These are phyloP conservation scores for Populus hybrid DNA, from an alignment of 441 rosid species.

Conservation along the genomic window DNA sequence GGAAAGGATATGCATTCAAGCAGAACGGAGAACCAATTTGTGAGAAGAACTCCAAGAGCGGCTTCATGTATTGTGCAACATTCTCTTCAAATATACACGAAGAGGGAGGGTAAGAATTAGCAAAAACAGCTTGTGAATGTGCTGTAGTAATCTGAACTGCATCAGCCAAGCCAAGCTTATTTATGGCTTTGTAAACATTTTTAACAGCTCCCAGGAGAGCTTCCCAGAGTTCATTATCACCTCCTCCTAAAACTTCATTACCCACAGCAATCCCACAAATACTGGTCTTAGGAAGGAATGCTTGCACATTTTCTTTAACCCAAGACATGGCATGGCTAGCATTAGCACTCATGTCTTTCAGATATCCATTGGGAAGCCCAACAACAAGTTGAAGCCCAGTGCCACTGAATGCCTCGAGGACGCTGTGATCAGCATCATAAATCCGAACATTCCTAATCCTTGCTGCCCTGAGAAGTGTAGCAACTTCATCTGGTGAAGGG, in stretches of 20 bases:
- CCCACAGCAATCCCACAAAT: conserved; percentile 90
- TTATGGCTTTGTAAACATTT: conserved; percentile 62
- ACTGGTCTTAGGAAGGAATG: conserved; percentile 72
- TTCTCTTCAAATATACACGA: conserved; percentile 59
- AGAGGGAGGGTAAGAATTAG: conserved; percentile 72
- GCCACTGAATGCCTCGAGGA: conserved; percentile 78
- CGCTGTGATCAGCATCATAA: conserved; percentile 76
- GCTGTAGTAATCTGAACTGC: conserved; percentile 76
- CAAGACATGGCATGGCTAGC: conserved; percentile 69
- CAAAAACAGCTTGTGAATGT: conserved; percentile 87
- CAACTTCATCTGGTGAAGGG: conserved; percentile 84
- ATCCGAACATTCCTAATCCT: conserved; percentile 85
- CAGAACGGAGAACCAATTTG: conserved; percentile 82
- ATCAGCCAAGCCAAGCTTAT: conserved; percentile 52
- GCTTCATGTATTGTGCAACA: conserved; percentile 71
- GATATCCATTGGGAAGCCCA: conserved; percentile 67
- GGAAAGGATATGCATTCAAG: conserved; percentile 87
- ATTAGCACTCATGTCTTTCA: conserved; percentile 69
- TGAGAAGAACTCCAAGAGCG: conserved; percentile 55
- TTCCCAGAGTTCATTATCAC: conserved; percentile 50
- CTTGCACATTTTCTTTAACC: conserved; percentile 81
- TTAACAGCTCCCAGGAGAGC: conserved; percentile 72
- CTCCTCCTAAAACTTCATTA: conserved; percentile 77
- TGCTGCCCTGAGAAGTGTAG: conserved; percentile 66
- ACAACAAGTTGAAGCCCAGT: conserved; percentile 78